These are phyloP conservation scores for Fusarium austroafricanum DNA, from an alignment of 2,329 filamentous ascomycete genomes.

Conservation along the genomic window DNA sequence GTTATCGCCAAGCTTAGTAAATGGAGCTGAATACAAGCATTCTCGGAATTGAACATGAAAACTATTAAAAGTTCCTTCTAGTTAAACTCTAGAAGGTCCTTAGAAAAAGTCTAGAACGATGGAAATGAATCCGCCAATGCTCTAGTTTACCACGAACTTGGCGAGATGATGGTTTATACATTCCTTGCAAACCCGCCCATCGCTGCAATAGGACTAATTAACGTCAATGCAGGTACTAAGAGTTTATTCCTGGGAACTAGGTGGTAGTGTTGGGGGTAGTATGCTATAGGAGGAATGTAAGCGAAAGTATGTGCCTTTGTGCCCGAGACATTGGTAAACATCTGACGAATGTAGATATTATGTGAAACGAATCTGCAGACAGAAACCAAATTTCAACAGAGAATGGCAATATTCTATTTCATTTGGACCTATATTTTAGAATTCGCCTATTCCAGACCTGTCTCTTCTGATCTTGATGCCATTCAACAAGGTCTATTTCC, in stretches of 20 bases:
- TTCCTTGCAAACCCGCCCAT: neutral
- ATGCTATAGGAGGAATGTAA: constrained; percentile 3
- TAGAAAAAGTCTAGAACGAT: neutral
- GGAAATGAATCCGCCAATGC: neutral
- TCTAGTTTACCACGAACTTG: neutral
- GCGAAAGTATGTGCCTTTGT: neutral
- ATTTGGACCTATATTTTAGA: neutral
- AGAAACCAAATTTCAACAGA: neutral
- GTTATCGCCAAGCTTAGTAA: neutral
- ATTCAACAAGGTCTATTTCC: neutral
- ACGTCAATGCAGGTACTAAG: neutral
- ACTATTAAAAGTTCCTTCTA: neutral
- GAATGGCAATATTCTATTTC: neutral
- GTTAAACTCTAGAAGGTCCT: neutral
- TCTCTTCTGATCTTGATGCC: neutral
- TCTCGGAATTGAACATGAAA: neutral
- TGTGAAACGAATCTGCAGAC: neutral
- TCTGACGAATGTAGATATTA: neutral
- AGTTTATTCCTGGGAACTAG: neutral
- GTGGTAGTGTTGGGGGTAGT: neutral
- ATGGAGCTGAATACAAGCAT: neutral
- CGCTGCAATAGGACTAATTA: neutral
- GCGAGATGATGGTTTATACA: neutral
- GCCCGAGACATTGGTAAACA: neutral
- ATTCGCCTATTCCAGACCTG: neutral